Evolutionary conservation across 139 green algal species (phyloP).

Genomic region (Volvox africanus): DNA sequence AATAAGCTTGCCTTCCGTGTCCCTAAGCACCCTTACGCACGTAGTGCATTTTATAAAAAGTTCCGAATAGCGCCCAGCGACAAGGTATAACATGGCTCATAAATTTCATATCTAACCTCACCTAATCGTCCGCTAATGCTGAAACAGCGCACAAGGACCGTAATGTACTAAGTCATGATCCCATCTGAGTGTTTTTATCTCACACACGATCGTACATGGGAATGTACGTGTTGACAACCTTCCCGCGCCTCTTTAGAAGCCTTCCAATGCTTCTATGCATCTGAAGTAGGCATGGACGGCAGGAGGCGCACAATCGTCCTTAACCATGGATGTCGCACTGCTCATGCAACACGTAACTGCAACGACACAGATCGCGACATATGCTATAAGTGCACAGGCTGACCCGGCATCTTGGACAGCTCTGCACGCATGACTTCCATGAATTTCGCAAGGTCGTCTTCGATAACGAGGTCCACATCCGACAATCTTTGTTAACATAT

Average conservation of each 20-base stretch:
- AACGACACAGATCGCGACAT: background rate
- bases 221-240: background rate
- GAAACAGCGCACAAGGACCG: background rate
- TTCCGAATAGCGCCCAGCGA: too few relatives aligned
- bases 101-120: background rate
- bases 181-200: background rate
- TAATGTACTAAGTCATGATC: background rate
- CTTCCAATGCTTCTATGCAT: background rate
- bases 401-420: background rate
- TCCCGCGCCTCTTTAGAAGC: background rate
- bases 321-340: background rate
- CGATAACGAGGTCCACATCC: background rate
- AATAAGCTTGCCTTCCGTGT: too few relatives aligned
- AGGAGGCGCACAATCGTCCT: background rate
- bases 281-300: background rate
- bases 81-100: background rate
- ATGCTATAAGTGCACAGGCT: background rate
- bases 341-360: background rate
- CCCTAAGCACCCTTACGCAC: too few relatives aligned
- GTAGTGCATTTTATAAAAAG: too few relatives aligned
- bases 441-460: background rate
- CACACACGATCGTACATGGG: background rate
- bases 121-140: background rate
- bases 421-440: background rate
- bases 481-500: background rate